Evolutionary conservation across 1,284 basidiomycete genomes (phyloP), one percentile per base, ranked within the genome.

Genomic region (Apiotrichum sp.): DNA sequence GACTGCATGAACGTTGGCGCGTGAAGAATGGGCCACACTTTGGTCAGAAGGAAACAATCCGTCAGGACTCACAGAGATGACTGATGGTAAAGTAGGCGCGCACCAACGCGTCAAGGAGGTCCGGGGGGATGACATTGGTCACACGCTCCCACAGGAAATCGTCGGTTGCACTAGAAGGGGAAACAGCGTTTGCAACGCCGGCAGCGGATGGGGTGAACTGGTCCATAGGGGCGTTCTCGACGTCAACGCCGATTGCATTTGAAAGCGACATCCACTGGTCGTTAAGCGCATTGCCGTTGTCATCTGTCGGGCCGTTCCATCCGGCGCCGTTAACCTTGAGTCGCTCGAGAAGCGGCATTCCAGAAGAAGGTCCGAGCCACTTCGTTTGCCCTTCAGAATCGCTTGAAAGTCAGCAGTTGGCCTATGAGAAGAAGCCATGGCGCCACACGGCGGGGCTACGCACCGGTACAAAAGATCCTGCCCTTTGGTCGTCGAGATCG

Each of bases 211-310:
- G 48, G 1, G 52, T 35, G 34, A 56, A 56, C 47, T 50, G 38
- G 41, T 61, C 52, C 40, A 61, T 39, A 4, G 53, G 16, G 11
- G 52, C 43, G 47, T 57, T 51, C 13, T 62, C 65, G 6, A 63
- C 57, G 14, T 64, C 58, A 3, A 67, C 51, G 7, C 67, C 67
- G 8, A 65, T 67, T 7, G 67, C 66, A 16, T 59, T 64, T 1
- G 67, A 65, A 9, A 69, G 52, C 4, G 66, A 67, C 50, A 67
- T 63, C 67, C 67, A 69, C 57, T 69, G 63, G 38, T 69, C 66
- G 1, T 11, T 53, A 50, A 47, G 58, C 49, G 50, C 39, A n/a
- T 58, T 56, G 44, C 59, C 56, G 34, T 56, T 56, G 46, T 56
- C 56, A 10, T 58, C 59, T 33, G 53, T 29, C 2, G 51, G 56